Percentiles rank a stretch among this genome's conserved stretches.
Conservation (phyloP, 2,329 filamentous ascomycete genomes). For the Trichoderma afroharzianum region DNA sequence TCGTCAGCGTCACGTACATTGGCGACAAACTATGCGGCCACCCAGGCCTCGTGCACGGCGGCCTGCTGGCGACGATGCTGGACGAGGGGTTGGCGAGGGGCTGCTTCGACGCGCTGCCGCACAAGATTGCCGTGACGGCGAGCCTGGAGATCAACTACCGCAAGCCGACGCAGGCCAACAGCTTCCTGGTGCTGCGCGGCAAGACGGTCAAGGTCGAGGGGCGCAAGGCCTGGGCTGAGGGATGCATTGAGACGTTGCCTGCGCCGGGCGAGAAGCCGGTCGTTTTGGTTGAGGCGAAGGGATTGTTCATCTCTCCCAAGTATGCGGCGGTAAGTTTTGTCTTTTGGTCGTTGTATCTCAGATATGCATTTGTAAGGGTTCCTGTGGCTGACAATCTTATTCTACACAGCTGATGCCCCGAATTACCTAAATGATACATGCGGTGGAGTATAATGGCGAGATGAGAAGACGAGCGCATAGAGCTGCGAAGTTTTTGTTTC, state of each 20-base stretch:
- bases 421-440: slow-evolving; percentile 5
- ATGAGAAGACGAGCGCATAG: neutral
- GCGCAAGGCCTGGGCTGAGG: slow-evolving; percentile 91
- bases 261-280: slow-evolving; percentile 56
- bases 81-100: slow-evolving; percentile 87
- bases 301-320: slow-evolving; percentile 84
- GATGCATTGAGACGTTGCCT: slow-evolving; percentile 75
- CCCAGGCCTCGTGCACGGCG: slow-evolving; percentile 86
- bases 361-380: neutral
- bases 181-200: slow-evolving; percentile 74
- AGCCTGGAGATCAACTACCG: slow-evolving; percentile 81
- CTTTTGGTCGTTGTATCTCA: neutral
- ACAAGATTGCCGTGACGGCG: slow-evolving; percentile 82
- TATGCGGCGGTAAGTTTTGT: slow-evolving; percentile 64
- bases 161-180: slow-evolving; percentile 70
- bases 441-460: neutral
- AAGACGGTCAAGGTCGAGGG: slow-evolving; percentile 84
- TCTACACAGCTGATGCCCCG: slow-evolving; percentile 22
- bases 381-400: neutral
- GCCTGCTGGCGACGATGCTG: slow-evolving; percentile 83
- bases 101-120: slow-evolving; percentile 83
- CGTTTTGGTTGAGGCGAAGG: slow-evolving; percentile 77
- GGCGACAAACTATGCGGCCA: slow-evolving; percentile 82
- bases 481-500: neutral
- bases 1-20: slow-evolving; percentile 72